These are phyloP conservation scores for Apiospora kogelbergensis DNA, from an alignment of 2,329 filamentous ascomycete genomes.

Conservation along the genomic window DNA sequence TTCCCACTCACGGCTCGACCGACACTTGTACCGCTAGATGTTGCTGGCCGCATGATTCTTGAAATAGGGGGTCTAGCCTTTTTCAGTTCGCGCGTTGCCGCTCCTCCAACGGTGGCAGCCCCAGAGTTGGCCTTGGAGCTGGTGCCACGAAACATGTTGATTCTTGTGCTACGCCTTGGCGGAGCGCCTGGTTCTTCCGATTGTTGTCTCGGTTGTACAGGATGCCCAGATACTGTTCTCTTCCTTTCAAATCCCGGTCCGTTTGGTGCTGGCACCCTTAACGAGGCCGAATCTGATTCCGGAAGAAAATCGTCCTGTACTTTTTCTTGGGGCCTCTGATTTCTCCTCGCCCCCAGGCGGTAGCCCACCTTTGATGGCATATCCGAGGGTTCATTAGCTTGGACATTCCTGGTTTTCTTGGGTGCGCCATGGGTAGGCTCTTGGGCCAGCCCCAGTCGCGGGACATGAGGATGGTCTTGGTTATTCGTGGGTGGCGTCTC, in stretches of 20 bases:
- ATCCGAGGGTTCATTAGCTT: conserved; percentile 53
- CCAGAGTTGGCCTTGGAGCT: conserved; percentile 63
- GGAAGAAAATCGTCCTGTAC: conserved; percentile 40
- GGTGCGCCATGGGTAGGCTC: conserved; percentile 54
- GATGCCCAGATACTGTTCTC: conserved; percentile 87
- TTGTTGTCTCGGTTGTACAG: conserved; percentile 53
- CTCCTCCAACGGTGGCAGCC: conserved; percentile 55
- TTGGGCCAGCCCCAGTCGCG: conserved; percentile 30
- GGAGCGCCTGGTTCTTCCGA: conserved; percentile 61
- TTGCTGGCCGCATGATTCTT: conserved; percentile 63
- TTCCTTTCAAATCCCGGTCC: conserved; percentile 67
- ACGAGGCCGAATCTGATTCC: conserved; percentile 39
- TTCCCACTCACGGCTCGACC: conserved; percentile 89
- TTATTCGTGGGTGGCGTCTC: conserved; percentile 62
- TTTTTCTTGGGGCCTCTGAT: conserved; percentile 33
- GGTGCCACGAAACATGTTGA: conserved; percentile 69
- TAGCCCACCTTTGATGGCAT: conserved; percentile 66
- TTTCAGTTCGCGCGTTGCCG: conserved; percentile 73
- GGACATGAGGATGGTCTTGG: conserved; percentile 34
- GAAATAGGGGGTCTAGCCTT: conserved; percentile 76
- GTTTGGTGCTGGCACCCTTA: conserved; percentile 40
- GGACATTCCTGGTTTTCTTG: conserved; percentile 54
- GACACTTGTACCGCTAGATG: conserved; percentile 66
- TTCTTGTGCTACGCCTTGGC: conserved; percentile 69
- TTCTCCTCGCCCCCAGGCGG: conserved; percentile 45